Evolutionary conservation across 129 eudicot genomes (phyloP).

Genomic region (Helichrysum umbraculigerum): DNA sequence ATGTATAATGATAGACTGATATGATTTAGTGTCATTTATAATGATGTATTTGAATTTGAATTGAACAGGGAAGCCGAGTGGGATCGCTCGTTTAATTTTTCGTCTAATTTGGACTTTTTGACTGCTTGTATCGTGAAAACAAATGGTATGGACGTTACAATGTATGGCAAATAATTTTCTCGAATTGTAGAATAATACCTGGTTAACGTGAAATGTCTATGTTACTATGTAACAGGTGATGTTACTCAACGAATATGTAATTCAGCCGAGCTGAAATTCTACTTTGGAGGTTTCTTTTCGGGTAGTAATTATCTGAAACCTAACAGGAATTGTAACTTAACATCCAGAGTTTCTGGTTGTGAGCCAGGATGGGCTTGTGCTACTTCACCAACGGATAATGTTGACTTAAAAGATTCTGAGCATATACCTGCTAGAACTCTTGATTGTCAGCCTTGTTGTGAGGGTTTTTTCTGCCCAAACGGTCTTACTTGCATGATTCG

Average conservation of each 20-base stretch:
- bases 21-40: background rate
- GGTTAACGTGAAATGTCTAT: background rate
- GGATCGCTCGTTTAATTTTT: constrained; percentile 71
- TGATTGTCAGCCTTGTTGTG: constrained; percentile 74
- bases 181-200: background rate
- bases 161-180: background rate
- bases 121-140: constrained; percentile 60
- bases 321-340: constrained; percentile 75
- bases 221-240: constrained; percentile 48
- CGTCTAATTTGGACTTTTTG: constrained; percentile 62
- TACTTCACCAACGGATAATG: constrained; percentile 29
- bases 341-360: constrained; percentile 78
- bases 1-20: background rate
- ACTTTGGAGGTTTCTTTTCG: constrained; percentile 51
- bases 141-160: constrained; percentile 43
- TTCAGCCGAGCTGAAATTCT: constrained; percentile 71
- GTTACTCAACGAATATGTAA: constrained; percentile 60
- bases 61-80: constrained; percentile 63
- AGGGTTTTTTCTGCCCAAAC: constrained; percentile 88
- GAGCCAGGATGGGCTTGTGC: constrained; percentile 99
- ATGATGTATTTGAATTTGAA: constrained; percentile 1
- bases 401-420: constrained; percentile 49
- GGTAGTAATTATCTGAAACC: constrained; percentile 41
- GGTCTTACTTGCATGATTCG: constrained; percentile 98
- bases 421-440: constrained; percentile 72